These are phyloP conservation scores for Monilinia fructicola DNA, from an alignment of 2,329 filamentous ascomycete species.

Conservation along the genomic window DNA sequence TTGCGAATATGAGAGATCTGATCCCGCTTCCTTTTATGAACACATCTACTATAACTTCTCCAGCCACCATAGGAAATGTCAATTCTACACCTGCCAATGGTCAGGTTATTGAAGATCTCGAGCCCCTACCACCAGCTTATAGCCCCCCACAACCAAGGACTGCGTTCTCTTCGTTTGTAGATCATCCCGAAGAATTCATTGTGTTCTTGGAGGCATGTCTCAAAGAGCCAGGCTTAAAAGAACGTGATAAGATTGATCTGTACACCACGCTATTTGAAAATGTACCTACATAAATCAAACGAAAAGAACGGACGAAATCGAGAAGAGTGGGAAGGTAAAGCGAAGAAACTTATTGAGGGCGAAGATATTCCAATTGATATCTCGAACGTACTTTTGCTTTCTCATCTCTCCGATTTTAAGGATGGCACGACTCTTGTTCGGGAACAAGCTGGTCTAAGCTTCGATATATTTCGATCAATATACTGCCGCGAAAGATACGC, in stretches of 20 bases:
- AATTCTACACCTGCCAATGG: conserved; percentile 54
- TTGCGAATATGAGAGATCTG: conserved; percentile 82
- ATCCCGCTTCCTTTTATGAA: conserved; percentile 86
- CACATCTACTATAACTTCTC: conserved; percentile 55
- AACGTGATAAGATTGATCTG: conserved; percentile 77
- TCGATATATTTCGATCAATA: conserved; percentile 96
- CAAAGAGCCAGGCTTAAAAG: conserved; percentile 65
- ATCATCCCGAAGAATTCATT: conserved; percentile 89
- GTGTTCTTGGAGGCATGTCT: conserved; percentile 88
- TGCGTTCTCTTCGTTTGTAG: conserved; percentile 95
- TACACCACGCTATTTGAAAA: conserved; percentile 97
- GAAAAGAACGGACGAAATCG: conserved; percentile 69
- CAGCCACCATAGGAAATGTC: conserved; percentile 51
- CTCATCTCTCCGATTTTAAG: conserved; percentile 84
- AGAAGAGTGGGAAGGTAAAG: conserved; percentile 84
- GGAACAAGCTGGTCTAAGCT: conserved; percentile 86
- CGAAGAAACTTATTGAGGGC: conserved; percentile 82
- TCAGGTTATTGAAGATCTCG: conserved; percentile 52
- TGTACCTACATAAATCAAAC: conserved; percentile 90
- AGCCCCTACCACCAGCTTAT: conserved; percentile 57
- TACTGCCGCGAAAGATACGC: conserved; percentile 86
- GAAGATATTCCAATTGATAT: conserved; percentile 85
- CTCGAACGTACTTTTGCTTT: conserved; percentile 89
- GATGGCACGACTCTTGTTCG: conserved; percentile 90
- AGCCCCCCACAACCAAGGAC: conserved; percentile 78